Percentiles rank a stretch among this genome's conserved stretches.
Conservation (phyloP, 768 basidiomycete genomes). For the Lentinus brumalis region DNA sequence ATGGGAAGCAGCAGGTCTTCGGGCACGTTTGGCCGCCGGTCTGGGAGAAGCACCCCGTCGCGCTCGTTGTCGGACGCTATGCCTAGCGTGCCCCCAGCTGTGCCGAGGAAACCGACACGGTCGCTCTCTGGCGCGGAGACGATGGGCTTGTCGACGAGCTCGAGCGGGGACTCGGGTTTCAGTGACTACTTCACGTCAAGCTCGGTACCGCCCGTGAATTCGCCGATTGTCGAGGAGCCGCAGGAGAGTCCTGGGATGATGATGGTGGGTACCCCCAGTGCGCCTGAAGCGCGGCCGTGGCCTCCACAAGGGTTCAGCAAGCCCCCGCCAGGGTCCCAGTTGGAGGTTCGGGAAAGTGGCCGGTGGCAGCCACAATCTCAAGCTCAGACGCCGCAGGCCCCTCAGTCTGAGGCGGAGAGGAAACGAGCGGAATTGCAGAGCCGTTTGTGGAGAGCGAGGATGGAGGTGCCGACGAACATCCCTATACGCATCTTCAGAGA, state of each 20-base stretch:
- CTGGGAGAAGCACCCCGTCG: slow-evolving; percentile 8
- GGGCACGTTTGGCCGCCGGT: slow-evolving; percentile 2
- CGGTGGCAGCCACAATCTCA: slow-evolving; percentile 10
- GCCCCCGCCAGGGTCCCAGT: slow-evolving; percentile 3
- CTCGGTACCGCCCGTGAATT: slow-evolving; percentile 11
- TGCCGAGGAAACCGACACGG: slow-evolving; percentile 5
- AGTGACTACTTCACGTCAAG: slow-evolving; percentile 19
- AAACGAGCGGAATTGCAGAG: slow-evolving; percentile 60
- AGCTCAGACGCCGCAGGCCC: slow-evolving; percentile 1
- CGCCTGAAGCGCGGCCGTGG: not conserved
- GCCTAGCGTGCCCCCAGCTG: not conserved
- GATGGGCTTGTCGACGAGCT: not conserved
- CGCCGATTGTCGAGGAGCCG: slow-evolving; percentile 27
- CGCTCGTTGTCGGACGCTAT: slow-evolving; percentile 20
- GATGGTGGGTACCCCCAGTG: not conserved
- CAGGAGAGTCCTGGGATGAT: slow-evolving; percentile 14
- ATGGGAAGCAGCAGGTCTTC: not conserved
- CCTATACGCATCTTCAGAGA: slow-evolving; percentile 66
- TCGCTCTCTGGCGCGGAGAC: slow-evolving; percentile 16
- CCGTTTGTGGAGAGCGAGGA: slow-evolving; percentile 64
- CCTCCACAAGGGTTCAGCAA: not conserved
- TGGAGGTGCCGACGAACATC: slow-evolving; percentile 57
- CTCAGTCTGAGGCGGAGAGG: slow-evolving; percentile 54
- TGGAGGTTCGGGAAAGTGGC: slow-evolving; percentile 8
- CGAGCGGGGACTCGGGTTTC: not conserved